Conservation (phyloP, 306 rosid genomes). For the Astragalus membranaceus region DNA sequence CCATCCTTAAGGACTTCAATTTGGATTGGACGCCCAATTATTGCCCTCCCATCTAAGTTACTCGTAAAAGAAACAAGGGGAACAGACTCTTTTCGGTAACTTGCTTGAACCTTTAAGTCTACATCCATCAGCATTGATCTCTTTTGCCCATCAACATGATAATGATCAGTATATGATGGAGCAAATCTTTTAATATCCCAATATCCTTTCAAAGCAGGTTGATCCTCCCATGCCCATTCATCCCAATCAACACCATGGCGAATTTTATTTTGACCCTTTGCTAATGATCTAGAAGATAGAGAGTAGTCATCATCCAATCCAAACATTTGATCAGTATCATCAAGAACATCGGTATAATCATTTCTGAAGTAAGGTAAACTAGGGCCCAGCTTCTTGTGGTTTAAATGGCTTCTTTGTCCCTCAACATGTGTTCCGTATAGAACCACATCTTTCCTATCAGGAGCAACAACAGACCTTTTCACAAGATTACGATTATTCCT, state of each 20-base stretch:
- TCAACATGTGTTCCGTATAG: constrained; percentile 50
- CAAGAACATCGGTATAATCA: constrained; percentile 36
- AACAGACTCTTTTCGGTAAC: constrained; percentile 76
- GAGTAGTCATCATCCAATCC: constrained; percentile 56
- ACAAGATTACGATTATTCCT: constrained; percentile 73
- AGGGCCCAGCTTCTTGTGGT: constrained; percentile 23
- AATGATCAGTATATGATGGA: constrained; percentile 33
- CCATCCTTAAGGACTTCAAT: constrained; percentile 77
- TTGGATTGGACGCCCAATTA: constrained; percentile 89
- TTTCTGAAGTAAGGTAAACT: constrained; percentile 23
- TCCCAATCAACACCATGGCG: constrained; percentile 57
- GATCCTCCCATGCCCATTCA: constrained; percentile 65
- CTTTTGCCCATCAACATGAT: constrained; percentile 46
- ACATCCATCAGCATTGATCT: constrained; percentile 66
- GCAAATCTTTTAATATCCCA: constrained; percentile 53
- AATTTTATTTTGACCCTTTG: constrained; percentile 37
- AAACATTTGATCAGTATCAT: constrained; percentile 39
- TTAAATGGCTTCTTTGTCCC: constrained; percentile 36
- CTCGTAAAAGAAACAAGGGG: constrained; percentile 92
- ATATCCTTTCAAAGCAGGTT: constrained; percentile 48
- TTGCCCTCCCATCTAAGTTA: constrained; percentile 79
- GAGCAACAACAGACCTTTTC: constrained; percentile 45
- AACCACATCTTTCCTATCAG: constrained; percentile 36
- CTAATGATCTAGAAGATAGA: constrained; percentile 34
- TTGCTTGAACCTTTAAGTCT: constrained; percentile 83